Evolutionary conservation across 805 yeast genomes (phyloP), one percentile per base, ranked within the genome.

Genomic region (Candida xiaguanensis): DNA sequence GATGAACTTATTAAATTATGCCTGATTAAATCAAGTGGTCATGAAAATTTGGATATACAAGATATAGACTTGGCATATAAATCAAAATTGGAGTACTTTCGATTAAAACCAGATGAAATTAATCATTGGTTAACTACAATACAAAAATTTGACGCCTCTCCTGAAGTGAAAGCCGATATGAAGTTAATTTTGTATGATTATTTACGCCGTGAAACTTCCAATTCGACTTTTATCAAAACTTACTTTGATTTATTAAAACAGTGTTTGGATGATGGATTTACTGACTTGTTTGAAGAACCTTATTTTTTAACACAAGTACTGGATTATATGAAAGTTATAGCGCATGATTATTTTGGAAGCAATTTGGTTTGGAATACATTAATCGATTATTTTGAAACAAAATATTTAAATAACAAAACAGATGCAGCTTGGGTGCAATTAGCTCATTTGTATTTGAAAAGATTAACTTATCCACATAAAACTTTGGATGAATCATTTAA

Each of bases 391-490:
- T 23, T 34, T 8, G 17, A 39, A 6, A n/a, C 29, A 1, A 27
- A 23, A 12, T 34, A 23, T 20, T 12, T n/a, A 6, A 32, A 34
- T 8, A 42, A 42, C 34, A 49, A 43, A 1, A 39, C 46, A n/a
- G 44, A 57, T 26, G 52, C 53, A 12, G 34, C 33, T 13, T 26
- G 58, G 4, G 49, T 55, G 29, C 43, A 41, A 22, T 22, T 36
- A n/a, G 28, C 14, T 12, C 3, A 13, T 6, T 34, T 61, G 4
- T 56, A 62, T 50, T 36, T 59, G 4, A 47, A 56, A 19, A 52
- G 75, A 28, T 49, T 78, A 4, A 28, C 47, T 1, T 45, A 50
- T 8, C 80, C 80, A 0, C 79, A 74, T 50, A 40, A 48, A 1
- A 47, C 54, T 2, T 39, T 75, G 6, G 72, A 70, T 3, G 60